Evolutionary conservation across 352 stramenopile species (phyloP), one percentile per base, ranked within the genome.

Genomic region (Phytophthora fragariae): DNA sequence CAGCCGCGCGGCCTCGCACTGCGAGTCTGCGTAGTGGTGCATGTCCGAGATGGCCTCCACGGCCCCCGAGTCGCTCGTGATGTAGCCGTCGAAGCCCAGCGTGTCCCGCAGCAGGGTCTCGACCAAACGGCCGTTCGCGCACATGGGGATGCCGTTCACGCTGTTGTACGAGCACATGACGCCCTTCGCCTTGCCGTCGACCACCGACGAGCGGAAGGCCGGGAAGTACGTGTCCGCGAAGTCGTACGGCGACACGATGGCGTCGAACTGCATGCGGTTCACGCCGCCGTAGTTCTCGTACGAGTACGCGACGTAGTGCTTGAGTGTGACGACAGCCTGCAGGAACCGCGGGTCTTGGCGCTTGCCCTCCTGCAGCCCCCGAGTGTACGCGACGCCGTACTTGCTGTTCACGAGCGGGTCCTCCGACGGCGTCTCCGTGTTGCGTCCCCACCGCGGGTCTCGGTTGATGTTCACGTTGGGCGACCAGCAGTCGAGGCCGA

Each of bases 141-240:
- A 99, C 68, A 95, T 91, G 3, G 97, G 97, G 37, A 98, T 77
- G 17, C 95, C 95, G 71, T 99, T 99, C 4, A 99, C 72, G 44
- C 88, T 90, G 71, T 99, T 99, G 86, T 99, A 99, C 49, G 89
- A 97, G 81, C 97, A 99, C 97, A 99, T 99, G 70, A 99, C 64
- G 6, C 90, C 85, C 21, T 88, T 94, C 8, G 88, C 94, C 4
- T 89, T 79, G 5, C 75, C 94, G 5, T 97, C 82, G 52, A 79
- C 82, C 5, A 99, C 82, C 29, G 93, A 95, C 31, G 88, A 79
- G 27, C 85, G 82, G 65, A 98, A 97, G 2, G 88, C 84, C 27
- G 85, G 89, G 9, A 98, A 80, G 74, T 98, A 99, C 55, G 96
- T 98, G 65, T 98, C 92, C 19, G 88, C 82, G 58, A 98, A 95